These are phyloP conservation scores for Heterotrichella gracilis DNA, from an alignment of 352 stramenopile genomes.

Conservation along the genomic window DNA sequence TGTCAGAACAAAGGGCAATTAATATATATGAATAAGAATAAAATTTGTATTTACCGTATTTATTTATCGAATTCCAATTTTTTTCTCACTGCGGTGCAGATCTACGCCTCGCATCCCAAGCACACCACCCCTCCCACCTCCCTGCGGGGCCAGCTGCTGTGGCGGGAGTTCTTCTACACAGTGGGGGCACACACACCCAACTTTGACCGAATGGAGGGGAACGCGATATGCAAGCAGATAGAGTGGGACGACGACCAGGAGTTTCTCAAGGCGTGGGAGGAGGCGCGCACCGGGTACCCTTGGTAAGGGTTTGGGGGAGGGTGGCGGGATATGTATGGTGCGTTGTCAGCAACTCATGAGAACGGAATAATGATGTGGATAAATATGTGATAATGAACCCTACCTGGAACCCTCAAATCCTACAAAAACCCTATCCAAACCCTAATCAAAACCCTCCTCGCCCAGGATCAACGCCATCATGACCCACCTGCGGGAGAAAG, in stretches of 20 bases:
- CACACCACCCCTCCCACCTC: conserved; percentile 45
- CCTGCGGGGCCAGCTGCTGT: conserved; percentile 64
- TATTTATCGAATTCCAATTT: too few species aligned
- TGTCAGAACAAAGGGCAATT: too few species aligned
- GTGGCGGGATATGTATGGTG: too few species aligned
- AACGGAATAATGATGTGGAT: too few species aligned
- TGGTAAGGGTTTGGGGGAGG: too few species aligned
- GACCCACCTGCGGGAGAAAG: conserved; percentile 48
- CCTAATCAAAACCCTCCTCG: too few species aligned
- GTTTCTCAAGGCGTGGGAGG: conserved; percentile 59
- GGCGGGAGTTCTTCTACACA: conserved; percentile 67
- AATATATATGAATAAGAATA: too few species aligned
- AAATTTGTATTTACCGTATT: too few species aligned
- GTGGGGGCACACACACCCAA: conserved; percentile 32
- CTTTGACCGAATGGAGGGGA: conserved; percentile 68
- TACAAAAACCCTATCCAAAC: too few species aligned
- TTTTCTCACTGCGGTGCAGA: conserved; percentile 19
- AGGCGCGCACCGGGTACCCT: conserved; percentile 63
- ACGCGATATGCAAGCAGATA: conserved; percentile 49
- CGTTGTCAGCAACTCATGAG: too few species aligned
- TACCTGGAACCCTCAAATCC: too few species aligned
- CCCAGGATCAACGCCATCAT: conserved; percentile 81
- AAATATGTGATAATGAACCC: too few species aligned
- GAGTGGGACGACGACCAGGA: conserved; percentile 46
- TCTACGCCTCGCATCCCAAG: conserved; percentile 16